These are phyloP conservation scores for Stephanodiscus minutulus DNA, from an alignment of 108 stramenopile species.

Conservation along the genomic window DNA sequence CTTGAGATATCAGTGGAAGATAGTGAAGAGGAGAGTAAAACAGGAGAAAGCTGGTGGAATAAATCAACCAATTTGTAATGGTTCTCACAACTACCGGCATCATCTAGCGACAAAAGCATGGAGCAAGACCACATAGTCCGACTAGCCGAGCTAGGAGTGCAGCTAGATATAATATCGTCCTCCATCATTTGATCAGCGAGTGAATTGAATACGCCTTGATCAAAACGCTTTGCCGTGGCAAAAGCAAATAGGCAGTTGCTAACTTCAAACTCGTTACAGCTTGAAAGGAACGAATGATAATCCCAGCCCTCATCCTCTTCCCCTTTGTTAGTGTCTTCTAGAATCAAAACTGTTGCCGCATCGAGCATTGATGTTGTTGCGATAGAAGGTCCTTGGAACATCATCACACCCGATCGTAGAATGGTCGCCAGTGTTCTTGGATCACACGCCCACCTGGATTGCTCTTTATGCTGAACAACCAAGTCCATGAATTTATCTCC, in stretches of 20 bases:
- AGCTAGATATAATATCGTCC: slow-evolving; percentile 39
- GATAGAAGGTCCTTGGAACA: slow-evolving; percentile 31
- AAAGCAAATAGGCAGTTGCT: slow-evolving; percentile 62
- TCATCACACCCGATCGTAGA: slow-evolving; percentile 54
- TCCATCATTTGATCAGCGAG: slow-evolving; percentile 53
- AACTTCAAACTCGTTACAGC: slow-evolving; percentile 52
- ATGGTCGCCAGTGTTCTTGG: slow-evolving; percentile 41
- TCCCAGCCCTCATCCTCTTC: neutral
- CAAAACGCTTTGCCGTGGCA: slow-evolving; percentile 44
- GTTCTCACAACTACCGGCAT: neutral
- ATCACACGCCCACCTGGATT: slow-evolving; percentile 23
- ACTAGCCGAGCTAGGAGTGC: slow-evolving; percentile 62
- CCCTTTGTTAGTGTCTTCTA: slow-evolving; percentile 19
- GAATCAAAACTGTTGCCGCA: slow-evolving; percentile 49
- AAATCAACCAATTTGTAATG: slow-evolving; percentile 38
- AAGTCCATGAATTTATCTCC: slow-evolving; percentile 40
- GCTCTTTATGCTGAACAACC: slow-evolving; percentile 22
- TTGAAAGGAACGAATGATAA: slow-evolving; percentile 30
- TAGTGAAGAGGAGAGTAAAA: slow-evolving; percentile 56
- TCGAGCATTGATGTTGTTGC: slow-evolving; percentile 49
- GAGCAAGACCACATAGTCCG: slow-evolving; percentile 66
- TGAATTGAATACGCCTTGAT: slow-evolving; percentile 45
- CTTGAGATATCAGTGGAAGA: slow-evolving; percentile 55
- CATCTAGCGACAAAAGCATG: slow-evolving; percentile 23
- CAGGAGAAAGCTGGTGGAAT: slow-evolving; percentile 47